Percentiles rank a stretch among this genome's conserved stretches.
Conservation (phyloP, 2,329 filamentous ascomycete species). For the Blumeria graminis region DNA sequence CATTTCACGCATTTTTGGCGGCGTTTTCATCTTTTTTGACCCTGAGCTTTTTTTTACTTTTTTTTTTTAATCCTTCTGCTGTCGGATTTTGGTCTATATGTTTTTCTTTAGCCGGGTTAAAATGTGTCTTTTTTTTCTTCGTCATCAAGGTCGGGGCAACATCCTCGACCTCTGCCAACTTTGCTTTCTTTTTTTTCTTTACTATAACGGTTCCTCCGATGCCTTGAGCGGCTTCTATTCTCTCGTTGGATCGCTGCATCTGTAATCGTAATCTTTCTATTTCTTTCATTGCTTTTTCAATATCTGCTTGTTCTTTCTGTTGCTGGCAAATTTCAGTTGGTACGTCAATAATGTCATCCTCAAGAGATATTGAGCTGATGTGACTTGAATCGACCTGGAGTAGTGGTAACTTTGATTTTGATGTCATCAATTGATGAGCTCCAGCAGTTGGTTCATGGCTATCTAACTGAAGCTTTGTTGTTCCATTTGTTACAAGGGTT, state of each 20-base stretch:
- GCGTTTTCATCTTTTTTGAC: no score
- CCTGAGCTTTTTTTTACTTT: no score
- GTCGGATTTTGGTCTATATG: no score
- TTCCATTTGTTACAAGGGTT: conserved; percentile 32
- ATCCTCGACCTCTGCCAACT: background rate
- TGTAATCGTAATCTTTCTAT: conserved; percentile 68
- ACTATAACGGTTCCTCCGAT: conserved; percentile 38
- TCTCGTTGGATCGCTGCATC: conserved; percentile 65
- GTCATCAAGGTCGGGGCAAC: no score
- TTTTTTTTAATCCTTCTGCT: no score
- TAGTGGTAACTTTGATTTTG: conserved; percentile 34
- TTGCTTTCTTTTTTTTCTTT: conserved; percentile 28
- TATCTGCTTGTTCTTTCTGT: conserved; percentile 62
- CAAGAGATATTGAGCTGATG: conserved; percentile 47
- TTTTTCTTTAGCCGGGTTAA: no score
- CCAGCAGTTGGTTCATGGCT: conserved; percentile 30
- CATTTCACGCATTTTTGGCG: no score
- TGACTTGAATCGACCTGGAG: conserved; percentile 74
- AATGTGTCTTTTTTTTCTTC: no score
- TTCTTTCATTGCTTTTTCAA: conserved; percentile 69
- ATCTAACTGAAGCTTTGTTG: conserved; percentile 24
- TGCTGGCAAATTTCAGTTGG: conserved; percentile 36
- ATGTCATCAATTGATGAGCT: conserved; percentile 24
- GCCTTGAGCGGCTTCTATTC: conserved; percentile 47
- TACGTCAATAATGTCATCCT: conserved; percentile 21